Conservation (phyloP, 306 rosid species). For the Fragaria nilgerrensis region DNA sequence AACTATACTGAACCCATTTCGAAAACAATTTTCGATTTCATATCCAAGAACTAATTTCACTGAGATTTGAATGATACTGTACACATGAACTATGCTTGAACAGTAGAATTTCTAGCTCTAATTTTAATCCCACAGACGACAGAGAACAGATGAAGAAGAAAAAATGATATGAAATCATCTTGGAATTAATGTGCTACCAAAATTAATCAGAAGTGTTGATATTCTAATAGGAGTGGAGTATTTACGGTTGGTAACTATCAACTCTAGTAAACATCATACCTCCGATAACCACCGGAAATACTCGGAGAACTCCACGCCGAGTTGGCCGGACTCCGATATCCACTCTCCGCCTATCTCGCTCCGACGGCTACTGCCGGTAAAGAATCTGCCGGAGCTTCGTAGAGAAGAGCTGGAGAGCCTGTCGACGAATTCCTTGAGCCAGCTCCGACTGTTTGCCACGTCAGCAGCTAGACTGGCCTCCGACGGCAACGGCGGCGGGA, state of each 20-base stretch:
- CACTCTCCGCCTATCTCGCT: slow-evolving; percentile 59
- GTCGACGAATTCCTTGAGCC: slow-evolving; percentile 83
- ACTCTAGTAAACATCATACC: slow-evolving; percentile 41
- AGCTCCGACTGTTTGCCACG: slow-evolving; percentile 52
- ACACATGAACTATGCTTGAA: not conserved
- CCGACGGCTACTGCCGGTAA: slow-evolving; percentile 62
- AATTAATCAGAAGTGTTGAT: not conserved
- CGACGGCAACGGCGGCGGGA: slow-evolving; percentile 1
- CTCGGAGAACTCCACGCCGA: slow-evolving; percentile 81
- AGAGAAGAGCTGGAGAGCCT: slow-evolving; percentile 68
- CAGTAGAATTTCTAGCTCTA: not conserved
- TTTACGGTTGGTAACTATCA: slow-evolving; percentile 25
- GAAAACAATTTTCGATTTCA: not conserved
- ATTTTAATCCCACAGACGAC: not conserved
- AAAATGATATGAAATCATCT: not conserved
- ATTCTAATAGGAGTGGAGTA: not conserved
- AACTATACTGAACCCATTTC: not conserved
- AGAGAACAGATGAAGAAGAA: not conserved
- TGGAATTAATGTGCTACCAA: not conserved
- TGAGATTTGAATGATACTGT: not conserved
- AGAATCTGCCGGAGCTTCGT: slow-evolving; percentile 79
- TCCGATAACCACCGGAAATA: slow-evolving; percentile 91
- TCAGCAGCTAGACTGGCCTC: slow-evolving; percentile 52
- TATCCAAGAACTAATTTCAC: not conserved
- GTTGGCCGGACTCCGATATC: slow-evolving; percentile 54